Evolutionary conservation across 331 rosid species (phyloP), one percentile per base, ranked within the genome.

Genomic region (Telfairia occidentalis): DNA sequence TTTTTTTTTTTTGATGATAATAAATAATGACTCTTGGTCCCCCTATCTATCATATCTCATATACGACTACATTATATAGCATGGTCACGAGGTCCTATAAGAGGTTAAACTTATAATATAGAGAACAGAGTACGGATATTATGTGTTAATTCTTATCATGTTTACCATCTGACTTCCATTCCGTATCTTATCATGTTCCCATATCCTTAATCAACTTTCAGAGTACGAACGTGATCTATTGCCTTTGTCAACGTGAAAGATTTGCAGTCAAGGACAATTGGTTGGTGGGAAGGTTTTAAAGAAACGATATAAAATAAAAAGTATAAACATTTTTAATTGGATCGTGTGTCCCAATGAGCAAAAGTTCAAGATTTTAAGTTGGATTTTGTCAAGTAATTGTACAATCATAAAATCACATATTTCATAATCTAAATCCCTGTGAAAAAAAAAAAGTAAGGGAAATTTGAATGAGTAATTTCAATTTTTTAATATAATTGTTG

Each of bases 151-250:
- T 77, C 60, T 85, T 82, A 82, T 85, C 85, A 12, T 82, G 89
- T 80, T 78, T 84, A 85, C 84, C 19, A 30, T 18, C 18, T 46
- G 59, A 74, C 23, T 71, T 80, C 73, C 73, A 82, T 73, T 80
- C 76, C 61, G 49, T 45, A 55, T 75, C 78, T 35, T 77, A 29
- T 80, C 86, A 54, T 72, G 79, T 80, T 77, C 42, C 35, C 16
- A 61, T 78, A 80, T 84, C 78, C 18, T 65, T 45, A 19, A 38
- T 15, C 29, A 13, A 2, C 49, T 12, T 45, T 13, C n/a, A 45
- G 50, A 2, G 16, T 45, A 45, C n/a, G n/a, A 13, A 45, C 16
- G 50, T 13, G 50, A 45, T 45, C 7, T 48, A 3, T 48, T 48
- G 54, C 13, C 2, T 5, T n/a, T 48, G 13, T 16, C 40, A 5